Percentiles rank a stretch among this genome's conserved stretches.
Evolutionary conservation across 2,329 filamentous ascomycete species (phyloP).

Genomic region (Verticillium tricorpus): DNA sequence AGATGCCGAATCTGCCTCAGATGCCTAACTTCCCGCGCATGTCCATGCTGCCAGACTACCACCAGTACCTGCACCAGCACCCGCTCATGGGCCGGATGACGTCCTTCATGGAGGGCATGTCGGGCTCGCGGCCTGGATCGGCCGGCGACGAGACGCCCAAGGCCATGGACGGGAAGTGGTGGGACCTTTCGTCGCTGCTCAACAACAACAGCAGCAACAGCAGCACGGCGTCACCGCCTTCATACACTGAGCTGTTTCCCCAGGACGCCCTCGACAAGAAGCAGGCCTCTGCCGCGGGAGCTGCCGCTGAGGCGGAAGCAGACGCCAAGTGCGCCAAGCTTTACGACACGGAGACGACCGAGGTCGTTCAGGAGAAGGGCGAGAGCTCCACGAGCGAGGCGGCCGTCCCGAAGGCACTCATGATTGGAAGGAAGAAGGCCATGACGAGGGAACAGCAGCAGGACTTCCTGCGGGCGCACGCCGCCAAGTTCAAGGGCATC

Average conservation of each 20-base stretch:
- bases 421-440: conserved; percentile 58
- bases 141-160: conserved; percentile 34
- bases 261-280: conserved; percentile 49
- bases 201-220: conserved; percentile 29
- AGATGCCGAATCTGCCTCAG: conserved; percentile 61
- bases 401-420: conserved; percentile 33
- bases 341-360: conserved; percentile 38
- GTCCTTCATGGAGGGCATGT: conserved; percentile 65
- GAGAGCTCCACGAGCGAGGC: conserved; percentile 21
- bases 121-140: conserved; percentile 43
- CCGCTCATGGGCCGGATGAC: conserved; percentile 69
- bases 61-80: conserved; percentile 54
- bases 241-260: conserved; percentile 77
- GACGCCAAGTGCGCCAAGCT: conserved; percentile 52
- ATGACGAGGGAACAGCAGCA: conserved; percentile 64
- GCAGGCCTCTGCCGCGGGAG: conserved; percentile 51
- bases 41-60: conserved; percentile 65
- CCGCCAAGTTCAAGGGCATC: conserved; percentile 58
- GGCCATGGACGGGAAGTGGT: conserved; percentile 57
- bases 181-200: conserved; percentile 58
- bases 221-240: conserved; percentile 56
- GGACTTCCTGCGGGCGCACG: conserved; percentile 55
- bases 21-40: conserved; percentile 51
- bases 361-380: conserved; percentile 33
- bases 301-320: conserved; percentile 53